Evolutionary conservation across 73 alveolate species (phyloP).

Genomic region (Symbiodinium natans): DNA sequence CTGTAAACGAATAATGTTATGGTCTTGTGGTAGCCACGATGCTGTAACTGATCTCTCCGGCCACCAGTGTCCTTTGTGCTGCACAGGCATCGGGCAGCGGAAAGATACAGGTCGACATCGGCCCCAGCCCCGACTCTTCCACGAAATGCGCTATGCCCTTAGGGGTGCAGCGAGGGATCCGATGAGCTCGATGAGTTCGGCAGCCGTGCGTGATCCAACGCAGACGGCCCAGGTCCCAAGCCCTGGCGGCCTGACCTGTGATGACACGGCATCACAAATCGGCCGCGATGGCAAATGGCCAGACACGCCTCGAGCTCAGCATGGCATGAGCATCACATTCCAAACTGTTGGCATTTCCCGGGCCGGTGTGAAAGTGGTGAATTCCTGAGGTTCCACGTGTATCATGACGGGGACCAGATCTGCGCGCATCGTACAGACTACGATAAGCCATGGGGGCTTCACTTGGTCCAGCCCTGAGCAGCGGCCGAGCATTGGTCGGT

Average conservation of each 20-base stretch:
- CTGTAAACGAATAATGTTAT: too few relatives aligned
- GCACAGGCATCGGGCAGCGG: too few relatives aligned
- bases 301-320: not conserved
- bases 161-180: not conserved
- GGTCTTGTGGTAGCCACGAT: too few relatives aligned
- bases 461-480: slow-evolving; percentile 1
- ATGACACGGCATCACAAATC: not conserved
- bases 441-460: not conserved
- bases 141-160: not conserved
- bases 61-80: too few relatives aligned
- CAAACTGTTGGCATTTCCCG: too few relatives aligned
- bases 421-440: not conserved
- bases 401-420: not conserved
- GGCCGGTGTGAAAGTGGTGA: too few relatives aligned
- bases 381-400: not conserved
- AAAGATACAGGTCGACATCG: not conserved
- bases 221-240: not conserved
- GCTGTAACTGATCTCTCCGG: too few relatives aligned
- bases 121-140: not conserved
- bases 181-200: not conserved
- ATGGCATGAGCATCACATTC: too few relatives aligned
- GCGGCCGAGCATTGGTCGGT: not conserved
- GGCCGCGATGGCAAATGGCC: not conserved
- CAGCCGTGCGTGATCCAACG: not conserved
- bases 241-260: not conserved